These are phyloP conservation scores for Macrolepiota fuliginosa DNA, from an alignment of 768 basidiomycete species.

Conservation along the genomic window DNA sequence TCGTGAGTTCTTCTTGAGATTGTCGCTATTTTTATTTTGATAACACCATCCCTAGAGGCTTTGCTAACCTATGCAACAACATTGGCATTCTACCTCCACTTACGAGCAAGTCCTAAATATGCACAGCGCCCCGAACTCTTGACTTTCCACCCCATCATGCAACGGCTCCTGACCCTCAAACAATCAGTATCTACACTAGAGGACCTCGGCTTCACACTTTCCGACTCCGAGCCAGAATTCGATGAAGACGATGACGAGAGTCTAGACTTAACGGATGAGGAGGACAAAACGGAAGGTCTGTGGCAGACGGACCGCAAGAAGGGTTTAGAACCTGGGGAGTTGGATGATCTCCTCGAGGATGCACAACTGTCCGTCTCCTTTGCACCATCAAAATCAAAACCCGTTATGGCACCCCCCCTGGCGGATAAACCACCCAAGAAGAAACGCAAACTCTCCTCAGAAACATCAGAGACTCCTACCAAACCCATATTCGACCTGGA, in stretches of 20 bases:
- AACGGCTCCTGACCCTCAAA: slow-evolving; percentile 79
- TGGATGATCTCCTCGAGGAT: slow-evolving; percentile 57
- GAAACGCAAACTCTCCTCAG: slow-evolving; percentile 51
- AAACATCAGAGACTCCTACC: slow-evolving; percentile 24
- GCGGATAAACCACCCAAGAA: slow-evolving; percentile 48
- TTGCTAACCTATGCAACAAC: slow-evolving; percentile 87
- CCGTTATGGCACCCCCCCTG: neutral
- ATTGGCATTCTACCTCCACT: slow-evolving; percentile 89
- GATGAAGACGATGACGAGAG: slow-evolving; percentile 37
- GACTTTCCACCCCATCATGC: slow-evolving; percentile 67
- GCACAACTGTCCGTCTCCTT: slow-evolving; percentile 28
- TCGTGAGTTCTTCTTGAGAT: slow-evolving; percentile 51
- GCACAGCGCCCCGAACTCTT: slow-evolving; percentile 59
- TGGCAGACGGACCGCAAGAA: slow-evolving; percentile 39
- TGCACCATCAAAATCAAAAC: slow-evolving; percentile 20
- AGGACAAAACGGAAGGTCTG: slow-evolving; percentile 37
- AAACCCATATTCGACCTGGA: slow-evolving; percentile 70
- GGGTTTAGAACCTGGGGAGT: slow-evolving; percentile 43
- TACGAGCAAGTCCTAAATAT: slow-evolving; percentile 71
- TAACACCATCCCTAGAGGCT: slow-evolving; percentile 56
- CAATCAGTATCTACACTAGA: slow-evolving; percentile 80
- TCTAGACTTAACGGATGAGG: slow-evolving; percentile 19
- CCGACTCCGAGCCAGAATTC: slow-evolving; percentile 47
- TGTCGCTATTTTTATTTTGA: neutral
- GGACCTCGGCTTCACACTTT: slow-evolving; percentile 69